Evolutionary conservation across 129 eudicot genomes (phyloP), one percentile per base, ranked within the genome.

Genomic region (Flaveria sonorensis): DNA sequence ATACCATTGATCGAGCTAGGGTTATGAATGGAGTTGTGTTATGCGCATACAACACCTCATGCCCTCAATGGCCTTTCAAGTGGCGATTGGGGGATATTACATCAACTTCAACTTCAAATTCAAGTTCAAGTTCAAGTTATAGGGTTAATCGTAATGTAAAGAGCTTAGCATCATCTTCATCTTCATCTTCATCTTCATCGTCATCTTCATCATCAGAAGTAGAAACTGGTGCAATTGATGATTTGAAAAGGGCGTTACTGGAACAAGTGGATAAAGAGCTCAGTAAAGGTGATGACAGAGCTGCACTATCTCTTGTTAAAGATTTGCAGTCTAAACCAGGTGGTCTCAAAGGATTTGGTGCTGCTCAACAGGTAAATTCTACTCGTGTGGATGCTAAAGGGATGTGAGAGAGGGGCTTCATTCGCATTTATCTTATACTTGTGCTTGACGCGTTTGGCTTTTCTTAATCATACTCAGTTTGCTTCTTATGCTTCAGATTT

Each of bases 251-350:
- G 80, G 78, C 46, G 63, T 79, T 81, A 30, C 32, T 91, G 61
- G 89, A 87, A 70, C 86, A 92, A 82, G 85, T 94, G 60, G 99
- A 94, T 64, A 81, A 77, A 70, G 99, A 94, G 75, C 81, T 94
- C 13, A 81, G 77, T 32, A 87, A 84, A 39, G 93, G 97, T 19
- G 83, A 91, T 80, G 99, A 89, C 32, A 87, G 93, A 70, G 90
- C 87, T 16, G 98, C 99, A 65, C 87, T 89, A 63, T 72, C 83
- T 61, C 76, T 91, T 62, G 86, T 91, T 26, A 89, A 82, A 74
- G 85, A 94, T 70, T 82, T 84, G 71, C 96, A 80, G 73, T 86
- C 85, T 50, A 82, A 87, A 48, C 80, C 92, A 36, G 89, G 82
- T 6, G 96, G 89, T 36, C 87, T 94, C 24, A 83, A 84, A 60